Base-by-base conservation (phyloP, 352 stramenopile genomes). In the Globisporangium perplexum region DNA sequence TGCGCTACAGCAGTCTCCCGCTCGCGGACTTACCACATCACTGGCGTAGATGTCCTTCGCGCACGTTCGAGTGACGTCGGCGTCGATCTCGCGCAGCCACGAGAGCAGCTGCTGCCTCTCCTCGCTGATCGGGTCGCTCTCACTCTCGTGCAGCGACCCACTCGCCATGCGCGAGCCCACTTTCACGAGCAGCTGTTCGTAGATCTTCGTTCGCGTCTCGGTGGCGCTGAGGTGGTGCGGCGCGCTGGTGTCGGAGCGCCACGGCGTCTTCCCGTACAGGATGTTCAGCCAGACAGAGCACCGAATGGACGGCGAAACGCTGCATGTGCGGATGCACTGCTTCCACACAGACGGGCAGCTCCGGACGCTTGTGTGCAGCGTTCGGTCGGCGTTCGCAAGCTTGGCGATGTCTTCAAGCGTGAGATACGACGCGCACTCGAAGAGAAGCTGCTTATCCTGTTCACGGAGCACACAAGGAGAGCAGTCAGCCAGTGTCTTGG, bases 41-140 rank as follows among this genome's bases (percentile, higher is more conserved):
- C 62, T 60, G 24, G 54, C 68, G 46, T 86, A 75, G 6, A 79
- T 77, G 14, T 69, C 71, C 23, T 74, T 83, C 55, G 81, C 70
- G 57, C 77, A 89, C 14, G 82, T 93, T 11, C 82, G 76, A 7
- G 75, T 70, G 20, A 93, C 83, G 59, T 93, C 83, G 12, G 90
- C 74, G 53, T 93, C 83, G 39, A 93, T 93, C 63, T 93, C 79
- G 18, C 77, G 75, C 10, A 93, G 74, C 83, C 79, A 93, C 24
- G 71, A 60, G 14, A 84, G 59, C 15, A 87, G 59, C n/a, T 82
- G 75, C 17, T 66, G 36, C 24, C 75, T 65, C 31, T 90, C 77
- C 49, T 80, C 65, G 53, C 65, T 71, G 15, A 60, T 52, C 22
- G 47, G 47, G 30, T 49, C 30, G 23, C 17, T 38, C 1, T 44